Percentiles rank a stretch among this genome's conserved stretches.
These are phyloP conservation scores for Oryza australiensis DNA, from an alignment of 176 grass and related monocot genomes.

Conservation along the genomic window DNA sequence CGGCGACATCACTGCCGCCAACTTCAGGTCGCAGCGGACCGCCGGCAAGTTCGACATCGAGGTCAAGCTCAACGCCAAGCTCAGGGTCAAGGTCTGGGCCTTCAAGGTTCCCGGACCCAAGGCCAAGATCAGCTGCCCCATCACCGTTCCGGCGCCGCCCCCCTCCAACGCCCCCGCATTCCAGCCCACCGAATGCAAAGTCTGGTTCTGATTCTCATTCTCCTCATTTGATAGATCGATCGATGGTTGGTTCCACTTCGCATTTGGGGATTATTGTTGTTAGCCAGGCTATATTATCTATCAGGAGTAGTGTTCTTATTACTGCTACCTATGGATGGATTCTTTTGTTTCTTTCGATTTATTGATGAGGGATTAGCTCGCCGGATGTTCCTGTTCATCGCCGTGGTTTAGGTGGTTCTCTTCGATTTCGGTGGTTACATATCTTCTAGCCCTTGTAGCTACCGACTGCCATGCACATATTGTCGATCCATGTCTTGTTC, in stretches of 20 bases:
- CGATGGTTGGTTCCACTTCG: no score
- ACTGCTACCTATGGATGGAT: neutral
- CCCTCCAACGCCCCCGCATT: neutral
- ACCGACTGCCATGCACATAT: neutral
- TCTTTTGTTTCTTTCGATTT: conserved; percentile 11
- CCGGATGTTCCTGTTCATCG: neutral
- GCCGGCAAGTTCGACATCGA: conserved; percentile 26
- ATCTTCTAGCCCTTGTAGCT: neutral
- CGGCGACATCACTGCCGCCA: conserved; percentile 2
- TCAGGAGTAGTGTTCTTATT: no score
- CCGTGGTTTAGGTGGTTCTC: neutral
- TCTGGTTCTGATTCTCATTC: conserved; percentile 43
- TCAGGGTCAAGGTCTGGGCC: conserved; percentile 49
- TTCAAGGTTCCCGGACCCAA: conserved; percentile 28
- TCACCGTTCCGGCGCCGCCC: conserved; percentile 35
- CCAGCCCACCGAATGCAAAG: conserved; percentile 42
- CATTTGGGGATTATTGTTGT: neutral
- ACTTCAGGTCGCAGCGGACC: neutral
- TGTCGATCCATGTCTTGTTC: neutral
- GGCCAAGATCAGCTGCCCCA: conserved; percentile 31
- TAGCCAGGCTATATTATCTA: neutral
- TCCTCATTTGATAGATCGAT: neutral
- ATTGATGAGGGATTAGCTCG: neutral
- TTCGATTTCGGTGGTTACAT: neutral
- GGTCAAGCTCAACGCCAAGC: conserved; percentile 45